Evolutionary conservation across 176 grass and related monocot species (phyloP), one percentile per base, ranked within the genome.

Genomic region (Hsuehochloa calcarea): DNA sequence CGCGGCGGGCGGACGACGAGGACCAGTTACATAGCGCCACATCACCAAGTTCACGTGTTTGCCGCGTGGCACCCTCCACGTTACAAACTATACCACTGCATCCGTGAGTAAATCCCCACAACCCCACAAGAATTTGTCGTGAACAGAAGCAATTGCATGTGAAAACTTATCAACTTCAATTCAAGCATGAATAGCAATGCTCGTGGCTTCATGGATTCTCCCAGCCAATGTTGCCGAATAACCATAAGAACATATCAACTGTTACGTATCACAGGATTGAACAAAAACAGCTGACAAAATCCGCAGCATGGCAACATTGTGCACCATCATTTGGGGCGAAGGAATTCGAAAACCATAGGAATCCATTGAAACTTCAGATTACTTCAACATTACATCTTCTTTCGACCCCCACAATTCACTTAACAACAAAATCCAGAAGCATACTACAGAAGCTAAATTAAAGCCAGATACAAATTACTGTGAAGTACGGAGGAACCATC

Each of bases 1-100:
- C 46, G 75, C 78, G 23, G 0, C 26, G 25, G 26, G 31, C 61
- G 23, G 50, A 0, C 70, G 26, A 26, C 38, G 26, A 2, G 20
- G 37, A 39, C 85, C 78, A 75, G 14, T 87, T 1, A 26, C 4
- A 5, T 10, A 0, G 35, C 6, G 39, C 79, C 86, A 77, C 2
- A 63, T 82, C 71, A 77, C 40, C 49, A 0, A 0, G 22, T 59
- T 13, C 27, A 87, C 63, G 85, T 87, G 85, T 27, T 5, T 37
- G 17, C 31, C 8, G 0, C 44, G 70, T 70, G 59, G 70, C 43
- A 64, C 20, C 10, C 27, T 25, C 70, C 64, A 25, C 47, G 58
- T 11, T 11, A 10, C 20, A 13, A 0, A 3, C 60, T 29, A 14
- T 13, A 26, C 22, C 4, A 6, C 38, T 38, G 9, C 19, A 41